Evolutionary conservation across 1,284 basidiomycete species (phyloP), one percentile per base, ranked within the genome.

Genomic region (Irpex sp.): DNA sequence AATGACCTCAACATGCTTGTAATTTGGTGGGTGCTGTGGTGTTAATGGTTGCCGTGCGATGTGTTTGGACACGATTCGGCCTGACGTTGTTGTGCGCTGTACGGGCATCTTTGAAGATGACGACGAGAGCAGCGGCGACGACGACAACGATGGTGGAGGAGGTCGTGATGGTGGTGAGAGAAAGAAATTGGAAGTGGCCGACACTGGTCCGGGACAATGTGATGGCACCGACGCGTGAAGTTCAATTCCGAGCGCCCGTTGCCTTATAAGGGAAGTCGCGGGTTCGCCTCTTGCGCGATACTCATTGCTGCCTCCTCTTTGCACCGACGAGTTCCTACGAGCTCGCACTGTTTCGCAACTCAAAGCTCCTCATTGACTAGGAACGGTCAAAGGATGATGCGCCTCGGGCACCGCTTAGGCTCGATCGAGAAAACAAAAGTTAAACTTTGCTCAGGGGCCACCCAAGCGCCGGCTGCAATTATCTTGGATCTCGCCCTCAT

Each of bases 1-100:
- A 65, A 85, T 85, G 53, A 84, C 71, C 58, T 83, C 80, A 49
- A 47, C 42, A 23, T 36, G 49, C 16, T 19, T 55, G 23, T 21
- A n/a, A 7, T 54, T 53, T 12, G 57, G 47, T 6, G 47, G 45
- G 45, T 54, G 35, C 52, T 59, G 58, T 5, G 56, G 56, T 48
- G 53, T 48, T 9, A 49, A 18, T n/a, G 56, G 56, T 23, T 58
- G 55, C 8, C 62, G 59, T n/a, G 56, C 10, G 21, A 18, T 10
- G 21, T 51, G 21, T 35, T 16, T 54, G 19, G 52, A 28, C 28
- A 51, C 9, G 21, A 19, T 12, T 19, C 35, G 52, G 23, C 52
- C 18, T 54, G 52, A 58, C 45, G 33, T 53, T 28, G 53, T 5
- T n/a, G 56, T 56, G 10, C 59, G 59, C 6, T 51, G 23, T 28